Evolutionary conservation across 1,139 yeast species (phyloP).

Genomic region (Saccharomyces hybrid): DNA sequence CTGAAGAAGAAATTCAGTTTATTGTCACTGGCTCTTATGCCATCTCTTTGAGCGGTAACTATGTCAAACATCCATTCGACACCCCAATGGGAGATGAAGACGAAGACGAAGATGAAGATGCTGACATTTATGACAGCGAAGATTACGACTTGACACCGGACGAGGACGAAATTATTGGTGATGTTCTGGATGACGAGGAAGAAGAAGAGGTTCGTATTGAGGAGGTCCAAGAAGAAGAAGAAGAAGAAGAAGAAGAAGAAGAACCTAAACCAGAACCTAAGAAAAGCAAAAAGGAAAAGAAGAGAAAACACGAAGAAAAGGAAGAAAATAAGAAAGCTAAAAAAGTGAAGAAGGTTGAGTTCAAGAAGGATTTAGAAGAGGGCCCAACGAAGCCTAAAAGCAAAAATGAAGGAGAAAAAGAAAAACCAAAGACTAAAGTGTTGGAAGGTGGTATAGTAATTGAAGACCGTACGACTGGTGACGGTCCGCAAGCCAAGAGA

Average conservation of each 20-base stretch:
- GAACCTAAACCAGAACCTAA: constrained; percentile 41
- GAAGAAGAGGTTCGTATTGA: constrained; percentile 41
- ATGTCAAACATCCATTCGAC: constrained; percentile 81
- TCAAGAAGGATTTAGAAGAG: constrained; percentile 84
- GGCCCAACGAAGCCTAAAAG: constrained; percentile 65
- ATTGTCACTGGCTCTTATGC: constrained; percentile 95
- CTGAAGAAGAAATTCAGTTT: constrained; percentile 90
- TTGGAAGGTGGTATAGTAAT: constrained; percentile 88
- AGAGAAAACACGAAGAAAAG: constrained; percentile 21
- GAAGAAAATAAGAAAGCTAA: constrained; percentile 34
- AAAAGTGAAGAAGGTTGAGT: constrained; percentile 68
- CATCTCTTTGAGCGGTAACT: constrained; percentile 88
- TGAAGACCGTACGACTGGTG: constrained; percentile 88
- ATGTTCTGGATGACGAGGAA: constrained; percentile 57
- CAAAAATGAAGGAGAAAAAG: constrained; percentile 26
- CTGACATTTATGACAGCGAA: constrained; percentile 52
- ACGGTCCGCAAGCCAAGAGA: constrained; percentile 80
- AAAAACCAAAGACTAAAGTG: constrained; percentile 51
- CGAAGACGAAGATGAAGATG: constrained; percentile 39
- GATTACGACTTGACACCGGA: constrained; percentile 88
- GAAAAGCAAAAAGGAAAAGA: constrained; percentile 33
- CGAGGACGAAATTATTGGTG: constrained; percentile 66
- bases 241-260: constrained; percentile 32
- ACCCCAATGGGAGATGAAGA: constrained; percentile 48
- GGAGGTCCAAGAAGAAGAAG: constrained; percentile 37